These are phyloP conservation scores for Leucogyrophana mollusca DNA, from an alignment of 768 basidiomycete genomes.

Conservation along the genomic window DNA sequence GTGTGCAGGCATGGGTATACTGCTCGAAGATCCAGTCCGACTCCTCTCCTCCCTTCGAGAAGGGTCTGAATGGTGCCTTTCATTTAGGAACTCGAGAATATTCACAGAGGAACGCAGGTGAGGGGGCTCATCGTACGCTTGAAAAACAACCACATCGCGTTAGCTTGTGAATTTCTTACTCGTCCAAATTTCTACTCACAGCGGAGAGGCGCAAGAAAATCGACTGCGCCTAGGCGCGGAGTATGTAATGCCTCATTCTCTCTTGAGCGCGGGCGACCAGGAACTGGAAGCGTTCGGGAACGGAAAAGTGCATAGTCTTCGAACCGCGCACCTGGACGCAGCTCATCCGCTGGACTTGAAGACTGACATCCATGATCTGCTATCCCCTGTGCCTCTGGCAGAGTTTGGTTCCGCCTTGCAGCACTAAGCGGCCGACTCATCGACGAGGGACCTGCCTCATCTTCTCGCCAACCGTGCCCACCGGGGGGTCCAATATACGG, in stretches of 20 bases:
- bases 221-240: no score
- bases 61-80: constrained; percentile 24
- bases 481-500: constrained; percentile 13
- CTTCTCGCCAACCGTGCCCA: constrained; percentile 37
- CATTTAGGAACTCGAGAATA: constrained; percentile 17
- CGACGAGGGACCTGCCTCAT: constrained; percentile 47
- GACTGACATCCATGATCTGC: no score
- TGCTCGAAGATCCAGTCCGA: constrained; percentile 20
- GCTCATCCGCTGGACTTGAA: constrained; percentile 22
- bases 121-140: constrained; percentile 11
- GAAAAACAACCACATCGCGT: no score
- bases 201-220: no score
- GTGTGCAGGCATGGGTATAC: constrained; percentile 7
- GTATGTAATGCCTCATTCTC: no score
- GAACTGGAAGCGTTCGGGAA: no score
- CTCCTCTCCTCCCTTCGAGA: constrained; percentile 23
- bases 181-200: neutral
- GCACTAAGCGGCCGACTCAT: constrained; percentile 20
- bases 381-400: no score
- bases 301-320: no score
- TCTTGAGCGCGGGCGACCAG: no score
- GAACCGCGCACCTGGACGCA: constrained; percentile 19
- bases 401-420: no score
- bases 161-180: constrained; percentile 13
- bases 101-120: constrained; percentile 15